Evolutionary conservation across 805 yeast species (phyloP), one percentile per base, ranked within the genome.

Genomic region (Brettanomyces sp.): DNA sequence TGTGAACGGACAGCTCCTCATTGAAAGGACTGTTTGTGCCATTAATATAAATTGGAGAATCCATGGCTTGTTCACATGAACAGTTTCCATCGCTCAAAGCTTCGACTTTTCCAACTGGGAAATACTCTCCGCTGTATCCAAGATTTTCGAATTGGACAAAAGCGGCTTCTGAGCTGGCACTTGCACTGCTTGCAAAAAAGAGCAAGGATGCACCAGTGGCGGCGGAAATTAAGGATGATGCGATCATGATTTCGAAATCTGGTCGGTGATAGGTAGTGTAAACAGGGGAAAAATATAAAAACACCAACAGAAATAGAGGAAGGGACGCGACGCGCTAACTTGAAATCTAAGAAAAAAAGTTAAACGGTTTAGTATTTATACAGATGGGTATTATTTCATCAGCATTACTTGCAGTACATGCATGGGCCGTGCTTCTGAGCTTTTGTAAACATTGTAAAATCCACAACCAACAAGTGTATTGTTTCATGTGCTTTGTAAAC

Each of bases 1-100:
- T 77, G 59, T 84, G 93, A 13, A 84, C 87, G 4, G 88, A 79
- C 24, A 84, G 68, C 58, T 79, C 89, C 53, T 74, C 80, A 58
- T 82, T 67, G 36, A 83, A 58, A 5, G 93, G 93, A 25, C 88
- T 65, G 56, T 80, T 76, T 22, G 76, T 47, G 23, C 91, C 91
- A 8, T 72, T 64, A 52, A 79, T 78, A 4, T 56, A 28, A 18
- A 41, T 40, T 30, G 65, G 62, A 22, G 51, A 59, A n/a, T 63
- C 59, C 4, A 51, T 47, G 47, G 70, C 64, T 34, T 68, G 52
- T 30, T 62, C 66, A 56, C 84, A 74, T 8, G 72, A 56, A 63
- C 85, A 80, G 4, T 63, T 53, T 42, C 70, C 73, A 28, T 66
- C 54, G 42, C 64, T 62, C 3, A 69, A 57, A 36, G 76, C 64